Percentiles rank a stretch among this genome's conserved stretches.
phyloP scores from a whole-genome alignment of 306 rosid genomes.

The Lagenaria siceraria region DNA sequence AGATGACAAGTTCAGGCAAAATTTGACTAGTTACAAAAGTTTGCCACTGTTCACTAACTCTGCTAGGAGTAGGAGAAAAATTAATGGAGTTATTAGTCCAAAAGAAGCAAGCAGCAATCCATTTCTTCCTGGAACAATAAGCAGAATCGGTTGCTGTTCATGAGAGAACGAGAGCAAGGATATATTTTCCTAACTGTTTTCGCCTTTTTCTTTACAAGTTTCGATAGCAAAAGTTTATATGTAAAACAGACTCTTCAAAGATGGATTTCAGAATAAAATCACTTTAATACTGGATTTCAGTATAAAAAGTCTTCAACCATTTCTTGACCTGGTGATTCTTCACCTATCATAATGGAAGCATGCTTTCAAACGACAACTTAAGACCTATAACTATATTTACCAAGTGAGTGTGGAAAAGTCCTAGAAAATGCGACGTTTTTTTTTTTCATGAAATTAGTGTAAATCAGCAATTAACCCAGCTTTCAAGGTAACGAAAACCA shows the following conservation, averaged over 20 bases:
- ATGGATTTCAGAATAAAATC: neutral
- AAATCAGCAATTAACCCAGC: neutral
- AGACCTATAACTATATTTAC: neutral
- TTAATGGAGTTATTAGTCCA: neutral
- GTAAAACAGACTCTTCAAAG: neutral
- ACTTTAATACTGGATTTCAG: too few relatives aligned
- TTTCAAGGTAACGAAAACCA: neutral
- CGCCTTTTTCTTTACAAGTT: neutral
- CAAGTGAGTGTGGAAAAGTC: neutral
- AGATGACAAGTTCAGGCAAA: neutral
- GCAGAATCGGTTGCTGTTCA: neutral
- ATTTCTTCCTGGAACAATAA: neutral
- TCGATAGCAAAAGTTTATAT: neutral
- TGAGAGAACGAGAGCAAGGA: neutral
- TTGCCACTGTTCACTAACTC: neutral
- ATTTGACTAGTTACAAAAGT: neutral
- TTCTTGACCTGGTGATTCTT: neutral
- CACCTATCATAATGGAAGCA: neutral
- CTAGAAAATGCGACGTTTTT: neutral
- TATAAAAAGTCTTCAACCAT: neutral
- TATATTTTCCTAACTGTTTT: neutral
- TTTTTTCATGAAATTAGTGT: too few relatives aligned
- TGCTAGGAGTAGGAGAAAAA: neutral
- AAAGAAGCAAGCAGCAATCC: neutral
- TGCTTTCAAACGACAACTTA: neutral